phyloP scores from a whole-genome alignment of 306 rosid species.

The Rosa rugosa region DNA sequence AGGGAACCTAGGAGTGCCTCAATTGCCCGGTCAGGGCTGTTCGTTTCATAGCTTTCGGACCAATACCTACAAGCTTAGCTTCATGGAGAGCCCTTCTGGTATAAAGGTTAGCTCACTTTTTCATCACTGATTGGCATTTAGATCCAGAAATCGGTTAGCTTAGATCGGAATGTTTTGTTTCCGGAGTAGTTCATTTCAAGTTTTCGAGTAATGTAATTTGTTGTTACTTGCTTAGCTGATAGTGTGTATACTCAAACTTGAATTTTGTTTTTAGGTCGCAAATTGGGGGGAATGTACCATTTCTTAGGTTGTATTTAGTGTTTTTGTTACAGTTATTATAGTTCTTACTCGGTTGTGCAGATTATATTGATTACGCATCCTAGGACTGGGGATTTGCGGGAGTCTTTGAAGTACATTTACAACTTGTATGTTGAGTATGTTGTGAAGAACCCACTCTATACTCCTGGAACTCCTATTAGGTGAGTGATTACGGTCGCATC shows the following conservation, averaged over 20 bases:
- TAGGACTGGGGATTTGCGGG: slow-evolving; percentile 83
- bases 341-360: slow-evolving; percentile 34
- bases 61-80: slow-evolving; percentile 89
- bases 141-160: not conserved
- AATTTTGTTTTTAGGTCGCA: not conserved
- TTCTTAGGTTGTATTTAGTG: not conserved
- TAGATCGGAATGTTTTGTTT: not conserved
- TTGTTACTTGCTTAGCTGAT: not conserved
- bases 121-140: not conserved
- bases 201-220: not conserved
- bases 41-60: slow-evolving; percentile 96
- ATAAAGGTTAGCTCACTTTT: slow-evolving; percentile 54
- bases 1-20: slow-evolving; percentile 95
- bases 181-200: not conserved
- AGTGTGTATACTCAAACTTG: not conserved
- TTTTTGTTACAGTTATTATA: not conserved
- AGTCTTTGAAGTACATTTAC: slow-evolving; percentile 83
- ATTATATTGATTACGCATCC: slow-evolving; percentile 92
- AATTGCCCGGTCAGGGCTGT: slow-evolving; percentile 96
- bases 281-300: not conserved
- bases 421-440: slow-evolving; percentile 94
- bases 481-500: slow-evolving; percentile 19
- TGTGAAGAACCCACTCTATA: slow-evolving; percentile 81
- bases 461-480: slow-evolving; percentile 86
- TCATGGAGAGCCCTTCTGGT: slow-evolving; percentile 95